Evolutionary conservation across 306 rosid genomes (phyloP).

Genomic region (Parietaria judaica): DNA sequence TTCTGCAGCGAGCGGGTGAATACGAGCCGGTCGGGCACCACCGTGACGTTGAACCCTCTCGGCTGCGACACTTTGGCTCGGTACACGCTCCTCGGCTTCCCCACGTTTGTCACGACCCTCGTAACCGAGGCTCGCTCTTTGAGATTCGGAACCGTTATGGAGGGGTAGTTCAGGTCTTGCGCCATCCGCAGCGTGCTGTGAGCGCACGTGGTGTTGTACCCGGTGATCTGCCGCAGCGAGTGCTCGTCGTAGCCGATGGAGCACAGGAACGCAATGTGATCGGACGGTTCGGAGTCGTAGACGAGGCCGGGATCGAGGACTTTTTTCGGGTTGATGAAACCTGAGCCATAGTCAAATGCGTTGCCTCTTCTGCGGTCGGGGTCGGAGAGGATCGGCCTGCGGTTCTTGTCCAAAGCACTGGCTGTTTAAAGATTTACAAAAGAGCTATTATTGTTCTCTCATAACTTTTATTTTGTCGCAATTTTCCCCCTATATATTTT

Average conservation of each 20-base stretch:
- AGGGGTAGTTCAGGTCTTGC: conserved; percentile 61
- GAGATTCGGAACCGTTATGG: conserved; percentile 60
- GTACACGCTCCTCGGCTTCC: conserved; percentile 46
- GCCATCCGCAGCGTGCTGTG: conserved; percentile 38
- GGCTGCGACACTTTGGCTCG: conserved; percentile 44
- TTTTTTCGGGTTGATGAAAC: conserved; percentile 61
- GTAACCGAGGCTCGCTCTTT: conserved; percentile 40
- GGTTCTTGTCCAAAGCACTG: conserved; percentile 51
- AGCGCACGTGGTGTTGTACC: conserved; percentile 59
- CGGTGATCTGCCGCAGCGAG: conserved; percentile 48
- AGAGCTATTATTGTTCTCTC: too few species aligned
- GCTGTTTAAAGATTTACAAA: conserved; percentile 30
- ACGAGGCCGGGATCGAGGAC: conserved; percentile 68
- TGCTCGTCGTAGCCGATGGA: conserved; percentile 59
- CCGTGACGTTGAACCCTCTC: conserved; percentile 54
- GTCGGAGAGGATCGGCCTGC: conserved; percentile 43
- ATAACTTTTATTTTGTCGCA: too few species aligned
- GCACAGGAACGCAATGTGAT: conserved; percentile 55
- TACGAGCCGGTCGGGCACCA: conserved; percentile 44
- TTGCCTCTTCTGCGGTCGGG: conserved; percentile 54
- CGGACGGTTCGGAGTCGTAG: conserved; percentile 46
- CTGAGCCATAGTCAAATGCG: conserved; percentile 72
- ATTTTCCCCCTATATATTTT: too few species aligned
- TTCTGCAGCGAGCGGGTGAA: conserved; percentile 50
- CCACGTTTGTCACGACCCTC: conserved; percentile 62